These are phyloP conservation scores for Purshia tridentata DNA, from an alignment of 306 rosid genomes.

Conservation along the genomic window DNA sequence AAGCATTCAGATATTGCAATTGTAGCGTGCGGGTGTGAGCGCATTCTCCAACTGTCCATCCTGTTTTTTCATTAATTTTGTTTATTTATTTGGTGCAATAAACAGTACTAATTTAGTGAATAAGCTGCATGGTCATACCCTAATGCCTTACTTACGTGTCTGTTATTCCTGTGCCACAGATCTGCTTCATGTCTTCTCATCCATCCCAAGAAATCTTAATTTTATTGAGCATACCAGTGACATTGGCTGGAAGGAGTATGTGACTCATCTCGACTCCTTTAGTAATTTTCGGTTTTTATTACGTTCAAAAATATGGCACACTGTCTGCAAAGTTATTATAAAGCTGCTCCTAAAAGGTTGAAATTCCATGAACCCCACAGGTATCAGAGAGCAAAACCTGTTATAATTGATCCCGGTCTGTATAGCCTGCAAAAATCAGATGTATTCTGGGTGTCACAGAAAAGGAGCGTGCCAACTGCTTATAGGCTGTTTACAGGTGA, in stretches of 20 bases:
- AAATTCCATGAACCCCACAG: conserved; percentile 33
- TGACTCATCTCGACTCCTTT: conserved; percentile 21
- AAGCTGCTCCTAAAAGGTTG: conserved; percentile 11
- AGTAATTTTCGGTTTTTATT: conserved; percentile 9
- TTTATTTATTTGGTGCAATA: conserved; percentile 1
- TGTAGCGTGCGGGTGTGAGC: background rate
- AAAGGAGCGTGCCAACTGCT: conserved; percentile 66
- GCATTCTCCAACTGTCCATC: background rate
- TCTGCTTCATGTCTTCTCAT: conserved; percentile 61
- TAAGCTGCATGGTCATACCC: background rate
- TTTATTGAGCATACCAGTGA: conserved; percentile 82
- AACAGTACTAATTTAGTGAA: background rate
- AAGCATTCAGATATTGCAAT: conserved; percentile 1
- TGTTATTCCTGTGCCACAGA: conserved; percentile 43
- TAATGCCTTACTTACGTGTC: conserved; percentile 7
- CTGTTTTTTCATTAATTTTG: background rate
- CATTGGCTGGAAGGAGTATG: conserved; percentile 96
- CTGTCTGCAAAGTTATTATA: conserved; percentile 4
- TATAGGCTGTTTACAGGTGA: conserved; percentile 69
- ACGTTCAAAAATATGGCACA: conserved; percentile 7
- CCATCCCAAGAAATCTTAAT: conserved; percentile 62
- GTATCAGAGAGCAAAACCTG: conserved; percentile 73
- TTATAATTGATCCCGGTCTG: conserved; percentile 76
- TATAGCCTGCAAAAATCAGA: conserved; percentile 63
- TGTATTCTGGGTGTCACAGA: conserved; percentile 69